Evolutionary conservation across 441 rosid species (phyloP), one percentile per base, ranked within the genome.

Genomic region (Lepidium campestre): DNA sequence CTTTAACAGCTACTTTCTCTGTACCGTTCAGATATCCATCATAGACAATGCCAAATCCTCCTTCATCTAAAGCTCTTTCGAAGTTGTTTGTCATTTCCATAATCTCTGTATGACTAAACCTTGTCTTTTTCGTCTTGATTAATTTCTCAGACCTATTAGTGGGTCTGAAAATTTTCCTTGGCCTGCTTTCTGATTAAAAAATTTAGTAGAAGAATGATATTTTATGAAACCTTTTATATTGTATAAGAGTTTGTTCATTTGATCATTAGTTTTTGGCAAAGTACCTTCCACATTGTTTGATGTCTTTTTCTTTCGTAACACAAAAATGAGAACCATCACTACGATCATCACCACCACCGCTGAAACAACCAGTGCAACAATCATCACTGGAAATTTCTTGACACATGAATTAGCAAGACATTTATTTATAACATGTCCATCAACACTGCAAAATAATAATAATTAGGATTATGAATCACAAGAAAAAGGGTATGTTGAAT

Each of bases 41-140:
- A 29, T 78, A 78, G 15, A 82, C 85, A 13, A 68, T 65, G 6
- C 77, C 85, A 12, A 77, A 79, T 17, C 80, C 81, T 34, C 85
- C 83, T 72, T 73, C 75, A 45, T 81, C 81, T 14, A 82, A 63
- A 0, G 37, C 45, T 7, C 1, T 68, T 35, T 25, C 5, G 7
- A 77, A 79, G 31, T 77, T 70, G 1, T 44, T 20, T 27, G 82
- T 79, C 25, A 79, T 68, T 6, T 19, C 68, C 36, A 45, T 20
- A 22, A 82, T 71, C 40, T 76, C 71, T 4, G 63, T 37, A 37
- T 46, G 68, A 17, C 37, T 59, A 32, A 81, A 71, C 1, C 22
- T 44, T 6, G 45, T 68, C 45, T 63, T 67, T 62, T 60, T 74
- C 39, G 71, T 65, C 53, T 52, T 40, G 31, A 65, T 52, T 6